Conservation (phyloP, 345 rosid genomes). For the Crucihimalaya himalaica region DNA sequence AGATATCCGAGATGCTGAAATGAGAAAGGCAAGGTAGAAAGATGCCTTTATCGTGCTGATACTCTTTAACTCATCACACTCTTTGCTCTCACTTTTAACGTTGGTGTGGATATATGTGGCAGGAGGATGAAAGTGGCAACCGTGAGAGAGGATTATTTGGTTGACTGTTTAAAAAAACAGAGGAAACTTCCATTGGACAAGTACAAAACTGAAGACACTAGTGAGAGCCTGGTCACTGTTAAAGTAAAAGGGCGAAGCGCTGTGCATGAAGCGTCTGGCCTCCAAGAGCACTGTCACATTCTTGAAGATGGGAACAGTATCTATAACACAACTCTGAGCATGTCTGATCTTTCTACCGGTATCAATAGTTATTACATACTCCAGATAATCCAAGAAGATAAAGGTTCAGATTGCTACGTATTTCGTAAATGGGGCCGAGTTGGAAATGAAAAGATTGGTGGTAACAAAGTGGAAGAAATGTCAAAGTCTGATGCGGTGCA, state of each 20-base stretch:
- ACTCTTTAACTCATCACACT: constrained; percentile 24
- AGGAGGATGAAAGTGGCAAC: constrained; percentile 90
- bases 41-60: constrained; percentile 19
- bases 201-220: constrained; percentile 73
- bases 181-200: constrained; percentile 79
- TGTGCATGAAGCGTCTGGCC: constrained; percentile 91
- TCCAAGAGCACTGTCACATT: constrained; percentile 91
- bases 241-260: constrained; percentile 95
- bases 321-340: constrained; percentile 89
- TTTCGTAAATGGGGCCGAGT: constrained; percentile 98
- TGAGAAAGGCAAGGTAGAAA: constrained; percentile 83
- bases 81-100: constrained; percentile 11
- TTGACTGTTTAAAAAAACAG: constrained; percentile 71
- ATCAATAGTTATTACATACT: constrained; percentile 90
- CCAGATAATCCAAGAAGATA: constrained; percentile 93
- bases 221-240: constrained; percentile 75
- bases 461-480: constrained; percentile 71
- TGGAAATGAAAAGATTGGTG: constrained; percentile 88
- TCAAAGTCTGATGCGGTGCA: constrained; percentile 72
- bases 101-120: constrained; percentile 28
- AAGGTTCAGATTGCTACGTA: constrained; percentile 68
- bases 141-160: constrained; percentile 83
- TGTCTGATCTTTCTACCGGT: constrained; percentile 95
- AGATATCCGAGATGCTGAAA: constrained; percentile 60
- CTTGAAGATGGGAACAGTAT: constrained; percentile 87